phyloP scores from a whole-genome alignment of 306 rosid species.

The Dryas octopetala region DNA sequence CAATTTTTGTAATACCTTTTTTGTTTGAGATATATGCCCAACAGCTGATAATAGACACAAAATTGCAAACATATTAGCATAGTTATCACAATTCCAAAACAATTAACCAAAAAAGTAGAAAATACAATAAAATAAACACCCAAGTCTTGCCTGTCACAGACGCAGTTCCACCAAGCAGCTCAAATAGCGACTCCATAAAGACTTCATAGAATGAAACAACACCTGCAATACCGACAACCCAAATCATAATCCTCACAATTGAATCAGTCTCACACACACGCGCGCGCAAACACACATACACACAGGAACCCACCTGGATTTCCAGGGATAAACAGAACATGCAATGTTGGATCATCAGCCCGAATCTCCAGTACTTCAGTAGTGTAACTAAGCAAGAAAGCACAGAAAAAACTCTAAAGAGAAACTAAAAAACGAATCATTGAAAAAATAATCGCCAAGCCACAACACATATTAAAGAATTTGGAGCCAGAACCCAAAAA shows the following conservation, averaged over 20 bases:
- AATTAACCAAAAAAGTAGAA: not conserved
- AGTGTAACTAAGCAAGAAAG: conserved; percentile 41
- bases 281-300: not conserved
- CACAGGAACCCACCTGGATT: conserved; percentile 64
- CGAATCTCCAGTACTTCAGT: conserved; percentile 79
- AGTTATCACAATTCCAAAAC: conserved; percentile 15
- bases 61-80: conserved; percentile 33
- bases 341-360: conserved; percentile 68
- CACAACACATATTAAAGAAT: not conserved
- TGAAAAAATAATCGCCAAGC: not conserved
- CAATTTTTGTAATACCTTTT: conserved; percentile 44
- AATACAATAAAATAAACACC: conserved; percentile 6
- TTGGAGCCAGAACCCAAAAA: too few species aligned
- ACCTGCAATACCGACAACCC: conserved; percentile 41
- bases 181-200: conserved; percentile 73
- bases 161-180: conserved; percentile 67
- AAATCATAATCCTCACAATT: conserved; percentile 6
- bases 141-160: conserved; percentile 74
- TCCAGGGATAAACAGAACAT: conserved; percentile 78
- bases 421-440: not conserved
- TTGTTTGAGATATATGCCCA: conserved; percentile 71
- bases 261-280: conserved; percentile 17
- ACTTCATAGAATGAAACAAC: conserved; percentile 65
- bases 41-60: conserved; percentile 49
- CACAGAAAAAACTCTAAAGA: not conserved